Evolutionary conservation across 768 basidiomycete species (phyloP).

Genomic region (Stropharia rugosoannulata): DNA sequence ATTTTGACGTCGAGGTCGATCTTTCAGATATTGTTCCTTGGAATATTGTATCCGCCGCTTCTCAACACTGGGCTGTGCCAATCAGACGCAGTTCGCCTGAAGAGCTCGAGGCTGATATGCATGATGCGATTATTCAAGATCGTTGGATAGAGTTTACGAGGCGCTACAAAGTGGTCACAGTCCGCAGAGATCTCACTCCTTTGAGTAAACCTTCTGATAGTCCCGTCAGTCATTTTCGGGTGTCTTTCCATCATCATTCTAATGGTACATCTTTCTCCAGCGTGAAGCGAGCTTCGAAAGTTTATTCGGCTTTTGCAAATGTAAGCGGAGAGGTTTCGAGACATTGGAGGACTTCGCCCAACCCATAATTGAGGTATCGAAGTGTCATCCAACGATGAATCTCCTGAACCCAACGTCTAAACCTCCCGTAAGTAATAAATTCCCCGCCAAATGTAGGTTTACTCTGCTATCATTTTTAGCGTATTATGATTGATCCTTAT

Average conservation of each 20-base stretch:
- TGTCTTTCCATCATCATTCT: background rate
- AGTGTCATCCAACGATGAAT: conserved; percentile 50
- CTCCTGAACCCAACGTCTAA: conserved; percentile 57
- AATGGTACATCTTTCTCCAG: conserved; percentile 32
- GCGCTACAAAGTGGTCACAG: conserved; percentile 54
- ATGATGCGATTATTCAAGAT: conserved; percentile 75
- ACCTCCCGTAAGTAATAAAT: conserved; percentile 34
- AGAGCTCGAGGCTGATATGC: conserved; percentile 42
- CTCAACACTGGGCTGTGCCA: conserved; percentile 48
- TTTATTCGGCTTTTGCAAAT: conserved; percentile 67
- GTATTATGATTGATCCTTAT: background rate
- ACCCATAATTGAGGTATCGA: conserved; percentile 69
- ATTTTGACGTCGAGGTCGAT: conserved; percentile 26
- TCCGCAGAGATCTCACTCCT: conserved; percentile 71
- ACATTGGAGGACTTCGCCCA: conserved; percentile 62
- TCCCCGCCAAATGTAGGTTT: conserved; percentile 58
- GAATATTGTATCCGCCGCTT: conserved; percentile 55
- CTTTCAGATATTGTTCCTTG: conserved; percentile 58
- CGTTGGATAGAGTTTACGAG: conserved; percentile 74
- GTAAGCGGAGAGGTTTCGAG: conserved; percentile 58
- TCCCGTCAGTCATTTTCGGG: conserved; percentile 43
- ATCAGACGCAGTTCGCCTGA: conserved; percentile 39
- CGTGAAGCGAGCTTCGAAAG: conserved; percentile 59
- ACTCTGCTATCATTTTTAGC: background rate
- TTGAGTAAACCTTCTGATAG: conserved; percentile 68